Conservation (phyloP, 2,329 filamentous ascomycete genomes). For the Trichophyton schoenleinii region DNA sequence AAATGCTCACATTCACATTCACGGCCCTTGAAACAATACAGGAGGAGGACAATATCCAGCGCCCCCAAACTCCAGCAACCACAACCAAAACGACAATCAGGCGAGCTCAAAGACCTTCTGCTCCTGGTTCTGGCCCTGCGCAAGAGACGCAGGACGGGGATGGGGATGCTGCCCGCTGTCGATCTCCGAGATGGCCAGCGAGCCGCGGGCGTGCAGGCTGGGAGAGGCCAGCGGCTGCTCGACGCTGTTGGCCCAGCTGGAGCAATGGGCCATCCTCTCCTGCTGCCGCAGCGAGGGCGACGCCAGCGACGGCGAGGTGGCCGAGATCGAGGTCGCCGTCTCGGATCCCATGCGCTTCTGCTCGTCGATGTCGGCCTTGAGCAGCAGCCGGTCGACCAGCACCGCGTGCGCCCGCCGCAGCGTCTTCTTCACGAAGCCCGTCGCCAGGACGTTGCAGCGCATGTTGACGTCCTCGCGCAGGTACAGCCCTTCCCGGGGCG, state of each 20-base stretch:
- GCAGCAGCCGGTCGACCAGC: conserved; percentile 53
- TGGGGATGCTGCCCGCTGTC: background rate
- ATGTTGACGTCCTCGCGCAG: conserved; percentile 77
- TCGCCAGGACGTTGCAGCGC: conserved; percentile 64
- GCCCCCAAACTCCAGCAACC: background rate
- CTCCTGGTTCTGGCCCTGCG: background rate
- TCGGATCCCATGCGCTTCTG: conserved; percentile 15
- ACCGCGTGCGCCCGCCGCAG: conserved; percentile 61
- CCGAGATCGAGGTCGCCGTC: background rate
- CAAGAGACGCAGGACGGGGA: background rate
- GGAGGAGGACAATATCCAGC: no score
- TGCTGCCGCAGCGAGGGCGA: background rate
- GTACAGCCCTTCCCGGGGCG: conserved; percentile 58
- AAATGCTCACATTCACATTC: no score
- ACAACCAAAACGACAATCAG: background rate
- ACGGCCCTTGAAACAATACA: no score
- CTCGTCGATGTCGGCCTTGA: conserved; percentile 36
- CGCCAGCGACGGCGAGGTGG: background rate
- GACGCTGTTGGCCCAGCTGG: background rate
- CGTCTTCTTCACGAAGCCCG: conserved; percentile 67
- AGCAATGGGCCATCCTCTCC: background rate
- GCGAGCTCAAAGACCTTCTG: background rate
- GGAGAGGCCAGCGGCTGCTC: background rate
- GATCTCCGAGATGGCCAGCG: background rate
- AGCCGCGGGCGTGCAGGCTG: background rate